These are phyloP conservation scores for Aspergillus sp. DNA, from an alignment of 2,329 filamentous ascomycete genomes.

Conservation along the genomic window DNA sequence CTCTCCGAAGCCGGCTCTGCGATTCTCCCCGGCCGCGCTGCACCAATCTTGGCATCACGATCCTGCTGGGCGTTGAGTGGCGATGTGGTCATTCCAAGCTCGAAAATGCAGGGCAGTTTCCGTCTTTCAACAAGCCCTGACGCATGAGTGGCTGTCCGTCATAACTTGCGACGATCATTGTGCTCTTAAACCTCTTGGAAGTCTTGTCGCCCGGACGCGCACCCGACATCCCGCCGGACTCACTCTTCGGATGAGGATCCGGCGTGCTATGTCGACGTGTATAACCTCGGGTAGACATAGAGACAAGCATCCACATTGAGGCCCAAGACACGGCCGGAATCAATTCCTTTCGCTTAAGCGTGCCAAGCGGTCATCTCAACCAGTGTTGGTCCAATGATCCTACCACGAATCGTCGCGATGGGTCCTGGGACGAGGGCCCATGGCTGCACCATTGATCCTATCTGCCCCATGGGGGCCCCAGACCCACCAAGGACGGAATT, in stretches of 20 bases:
- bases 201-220: neutral
- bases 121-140: neutral
- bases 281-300: constrained; percentile 11
- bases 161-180: neutral
- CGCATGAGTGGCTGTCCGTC: neutral
- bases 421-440: neutral
- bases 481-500: constrained; percentile 2
- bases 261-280: neutral
- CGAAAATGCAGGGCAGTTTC: neutral
- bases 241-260: constrained; percentile 6
- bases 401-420: neutral
- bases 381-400: constrained; percentile 4
- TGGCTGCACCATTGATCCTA: neutral
- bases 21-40: too few species aligned
- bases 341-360: constrained; percentile 4
- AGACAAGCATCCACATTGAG: neutral
- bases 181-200: neutral
- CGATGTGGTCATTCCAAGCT: neutral
- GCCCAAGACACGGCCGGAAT: constrained; percentile 2
- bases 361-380: constrained; percentile 9
- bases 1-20: too few species aligned
- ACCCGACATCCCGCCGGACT: neutral
- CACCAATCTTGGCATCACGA: too few species aligned
- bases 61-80: neutral
- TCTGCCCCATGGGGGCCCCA: constrained; percentile 11